phyloP scores from a whole-genome alignment of 2,329 filamentous ascomycete genomes.

The Aureobasidium sp. region DNA sequence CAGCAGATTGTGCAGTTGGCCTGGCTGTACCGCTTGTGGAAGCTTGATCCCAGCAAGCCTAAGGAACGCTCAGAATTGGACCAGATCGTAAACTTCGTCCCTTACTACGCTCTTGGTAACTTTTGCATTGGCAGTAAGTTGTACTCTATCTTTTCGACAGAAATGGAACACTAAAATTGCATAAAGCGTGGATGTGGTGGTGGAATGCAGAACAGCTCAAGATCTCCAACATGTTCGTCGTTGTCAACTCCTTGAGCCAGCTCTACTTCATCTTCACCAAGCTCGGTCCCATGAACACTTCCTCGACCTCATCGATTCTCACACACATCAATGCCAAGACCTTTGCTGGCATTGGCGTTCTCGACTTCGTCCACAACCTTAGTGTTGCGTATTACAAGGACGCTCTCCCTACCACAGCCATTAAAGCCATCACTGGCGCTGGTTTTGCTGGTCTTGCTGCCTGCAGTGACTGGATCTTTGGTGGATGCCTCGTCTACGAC shows the following conservation, averaged over 20 bases:
- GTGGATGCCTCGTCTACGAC: slow-evolving; percentile 53
- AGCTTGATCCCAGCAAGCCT: slow-evolving; percentile 36
- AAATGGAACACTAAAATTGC: not conserved
- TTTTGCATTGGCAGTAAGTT: slow-evolving; percentile 47
- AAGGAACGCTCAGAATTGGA: slow-evolving; percentile 37
- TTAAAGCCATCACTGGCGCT: slow-evolving; percentile 48
- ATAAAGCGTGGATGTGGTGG: slow-evolving; percentile 51
- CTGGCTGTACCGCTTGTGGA: slow-evolving; percentile 52
- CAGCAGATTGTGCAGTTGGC: slow-evolving; percentile 53
- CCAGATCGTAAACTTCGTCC: slow-evolving; percentile 41
- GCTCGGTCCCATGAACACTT: slow-evolving; percentile 46
- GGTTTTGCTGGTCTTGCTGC: slow-evolving; percentile 47
- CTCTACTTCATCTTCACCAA: slow-evolving; percentile 47
- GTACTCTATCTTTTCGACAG: not conserved
- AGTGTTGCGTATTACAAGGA: slow-evolving; percentile 49
- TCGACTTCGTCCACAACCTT: slow-evolving; percentile 54
- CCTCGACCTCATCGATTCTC: slow-evolving; percentile 41
- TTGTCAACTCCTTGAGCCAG: slow-evolving; percentile 49
- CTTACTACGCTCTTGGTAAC: slow-evolving; percentile 51
- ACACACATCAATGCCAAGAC: slow-evolving; percentile 54
- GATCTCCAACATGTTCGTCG: slow-evolving; percentile 49
- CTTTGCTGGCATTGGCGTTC: slow-evolving; percentile 53
- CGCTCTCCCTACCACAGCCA: slow-evolving; percentile 36
- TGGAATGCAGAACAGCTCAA: slow-evolving; percentile 49
- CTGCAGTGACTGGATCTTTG: slow-evolving; percentile 54